Conservation (phyloP, 176 grass and related monocot species). For the Alopecurus myosuroides region DNA sequence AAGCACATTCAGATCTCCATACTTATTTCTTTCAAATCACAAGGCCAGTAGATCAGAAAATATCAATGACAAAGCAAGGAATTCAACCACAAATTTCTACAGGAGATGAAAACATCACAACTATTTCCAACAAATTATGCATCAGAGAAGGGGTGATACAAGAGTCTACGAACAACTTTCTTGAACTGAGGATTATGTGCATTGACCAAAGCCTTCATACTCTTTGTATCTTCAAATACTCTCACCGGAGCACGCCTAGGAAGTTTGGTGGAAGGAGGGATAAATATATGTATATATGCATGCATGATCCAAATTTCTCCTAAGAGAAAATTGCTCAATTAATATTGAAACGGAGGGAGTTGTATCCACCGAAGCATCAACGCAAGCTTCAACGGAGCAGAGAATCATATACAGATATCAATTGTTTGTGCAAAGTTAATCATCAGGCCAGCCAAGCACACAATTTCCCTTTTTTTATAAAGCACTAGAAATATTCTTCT, state of each 20-base stretch:
- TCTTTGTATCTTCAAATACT: not conserved
- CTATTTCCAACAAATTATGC: too few species aligned
- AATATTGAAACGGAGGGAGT: not conserved
- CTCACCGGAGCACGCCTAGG: not conserved
- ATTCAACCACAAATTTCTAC: too few species aligned
- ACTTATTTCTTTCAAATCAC: too few species aligned
- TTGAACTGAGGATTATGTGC: not conserved
- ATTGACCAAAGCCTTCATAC: not conserved
- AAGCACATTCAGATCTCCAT: not conserved
- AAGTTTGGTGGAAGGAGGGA: not conserved
- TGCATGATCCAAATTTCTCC: not conserved
- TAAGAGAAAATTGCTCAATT: not conserved
- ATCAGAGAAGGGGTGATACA: too few species aligned
- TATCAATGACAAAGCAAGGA: too few species aligned
- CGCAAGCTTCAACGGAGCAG: not conserved
- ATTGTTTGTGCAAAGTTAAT: not conserved
- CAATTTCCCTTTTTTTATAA: too few species aligned
- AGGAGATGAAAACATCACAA: too few species aligned
- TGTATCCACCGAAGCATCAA: not conserved
- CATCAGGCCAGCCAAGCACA: not conserved
- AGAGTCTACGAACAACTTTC: not conserved
- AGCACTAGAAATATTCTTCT: too few species aligned
- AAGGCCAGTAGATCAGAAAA: too few species aligned
- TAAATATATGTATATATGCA: not conserved
- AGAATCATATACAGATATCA: not conserved